A percentile compares a stretch with the other conserved stretches of the same genome.
These are phyloP conservation scores for Oehlia diaphana DNA, from an alignment of 192 early-diverging fungal genomes.

Conservation along the genomic window DNA sequence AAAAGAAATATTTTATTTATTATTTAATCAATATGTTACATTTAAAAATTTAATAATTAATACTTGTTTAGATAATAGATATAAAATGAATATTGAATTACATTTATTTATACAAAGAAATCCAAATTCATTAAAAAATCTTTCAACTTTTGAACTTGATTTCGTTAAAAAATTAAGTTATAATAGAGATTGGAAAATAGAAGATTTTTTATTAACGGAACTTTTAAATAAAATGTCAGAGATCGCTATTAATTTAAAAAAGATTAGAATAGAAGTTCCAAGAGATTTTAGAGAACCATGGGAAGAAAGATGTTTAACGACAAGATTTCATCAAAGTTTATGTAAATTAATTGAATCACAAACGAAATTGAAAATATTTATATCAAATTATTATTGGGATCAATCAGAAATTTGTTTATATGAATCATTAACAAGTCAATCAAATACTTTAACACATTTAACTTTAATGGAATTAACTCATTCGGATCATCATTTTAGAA, in stretches of 20 bases:
- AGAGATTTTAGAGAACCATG: background rate
- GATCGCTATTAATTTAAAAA: background rate
- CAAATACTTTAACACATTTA: background rate
- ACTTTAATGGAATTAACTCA: background rate
- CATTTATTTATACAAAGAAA: background rate
- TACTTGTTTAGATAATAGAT: background rate
- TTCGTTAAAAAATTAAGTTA: background rate
- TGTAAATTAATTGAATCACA: background rate
- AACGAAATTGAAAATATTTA: background rate
- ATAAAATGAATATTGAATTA: background rate
- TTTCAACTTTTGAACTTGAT: background rate
- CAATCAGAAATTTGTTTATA: background rate
- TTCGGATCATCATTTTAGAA: background rate
- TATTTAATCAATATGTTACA: background rate
- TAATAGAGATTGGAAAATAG: background rate
- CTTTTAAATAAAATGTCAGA: background rate
- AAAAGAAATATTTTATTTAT: background rate
- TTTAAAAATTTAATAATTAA: background rate
- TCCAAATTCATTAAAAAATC: background rate
- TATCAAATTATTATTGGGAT: background rate
- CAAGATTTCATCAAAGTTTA: background rate
- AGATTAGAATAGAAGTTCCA: background rate
- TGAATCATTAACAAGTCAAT: background rate
- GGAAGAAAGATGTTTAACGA: background rate
- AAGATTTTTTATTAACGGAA: background rate